Conservation (phyloP, 345 rosid genomes). For the Mangifera indica region DNA sequence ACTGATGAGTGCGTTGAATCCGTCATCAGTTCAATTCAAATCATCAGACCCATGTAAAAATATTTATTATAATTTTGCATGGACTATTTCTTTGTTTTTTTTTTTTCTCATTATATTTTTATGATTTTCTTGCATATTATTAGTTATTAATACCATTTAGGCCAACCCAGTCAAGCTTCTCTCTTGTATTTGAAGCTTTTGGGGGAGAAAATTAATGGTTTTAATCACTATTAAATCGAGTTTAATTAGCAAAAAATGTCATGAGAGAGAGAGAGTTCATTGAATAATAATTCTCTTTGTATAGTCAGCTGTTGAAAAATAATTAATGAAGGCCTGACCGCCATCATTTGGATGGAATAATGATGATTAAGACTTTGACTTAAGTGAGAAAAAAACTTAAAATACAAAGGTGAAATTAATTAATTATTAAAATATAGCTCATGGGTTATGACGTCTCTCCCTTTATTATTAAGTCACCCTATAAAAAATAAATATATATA, state of each 20-base stretch:
- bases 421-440: background rate
- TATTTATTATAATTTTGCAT: background rate
- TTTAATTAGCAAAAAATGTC: too few species aligned
- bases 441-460: conserved; percentile 4
- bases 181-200: too few species aligned
- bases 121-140: too few species aligned
- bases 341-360: conserved; percentile 22
- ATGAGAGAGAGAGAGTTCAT: background rate
- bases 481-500: too few species aligned
- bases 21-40: background rate
- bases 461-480: background rate
- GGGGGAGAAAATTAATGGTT: too few species aligned
- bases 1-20: conserved; percentile 4
- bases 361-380: conserved; percentile 11
- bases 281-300: too few species aligned
- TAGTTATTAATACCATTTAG: too few species aligned
- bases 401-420: background rate
- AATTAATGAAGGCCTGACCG: background rate
- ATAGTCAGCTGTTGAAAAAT: conserved; percentile 10
- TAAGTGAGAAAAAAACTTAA: background rate
- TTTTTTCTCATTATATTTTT: too few species aligned
- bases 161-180: too few species aligned
- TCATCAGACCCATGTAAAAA: background rate
- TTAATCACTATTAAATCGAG: too few species aligned
- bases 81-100: too few species aligned